Evolutionary conservation across 257 asterid species (phyloP).

Genomic region (Solanum rostratum): DNA sequence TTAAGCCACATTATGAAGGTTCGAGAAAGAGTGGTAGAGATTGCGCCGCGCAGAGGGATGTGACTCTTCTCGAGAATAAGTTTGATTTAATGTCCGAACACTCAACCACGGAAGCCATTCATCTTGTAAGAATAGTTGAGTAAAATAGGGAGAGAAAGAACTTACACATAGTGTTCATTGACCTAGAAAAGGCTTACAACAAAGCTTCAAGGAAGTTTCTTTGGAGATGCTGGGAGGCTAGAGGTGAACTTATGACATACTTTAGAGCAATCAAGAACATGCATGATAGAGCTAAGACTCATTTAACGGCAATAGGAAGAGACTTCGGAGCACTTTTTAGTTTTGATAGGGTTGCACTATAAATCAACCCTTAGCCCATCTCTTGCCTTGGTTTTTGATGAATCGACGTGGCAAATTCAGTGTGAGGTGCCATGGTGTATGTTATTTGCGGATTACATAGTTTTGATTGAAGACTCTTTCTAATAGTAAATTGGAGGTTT

Average conservation of each 20-base stretch:
- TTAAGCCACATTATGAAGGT: not conserved
- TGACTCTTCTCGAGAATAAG: not conserved
- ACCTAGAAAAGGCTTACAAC: not conserved
- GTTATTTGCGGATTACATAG: not conserved
- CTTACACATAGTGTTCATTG: not conserved
- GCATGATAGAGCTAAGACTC: not conserved
- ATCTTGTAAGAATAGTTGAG: not conserved
- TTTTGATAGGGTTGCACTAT: not conserved
- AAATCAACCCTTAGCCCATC: not conserved
- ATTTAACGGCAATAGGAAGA: not conserved
- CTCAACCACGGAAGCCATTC: not conserved
- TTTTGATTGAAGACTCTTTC: not conserved
- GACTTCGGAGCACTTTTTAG: not conserved
- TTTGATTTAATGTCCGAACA: not conserved
- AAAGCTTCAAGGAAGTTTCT: not conserved
- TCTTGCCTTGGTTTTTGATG: not conserved
- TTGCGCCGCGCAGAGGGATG: not conserved
- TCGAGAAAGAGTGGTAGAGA: not conserved
- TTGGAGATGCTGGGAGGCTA: not conserved
- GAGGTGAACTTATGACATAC: not conserved
- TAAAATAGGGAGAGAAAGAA: not conserved
- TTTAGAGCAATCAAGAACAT: not conserved
- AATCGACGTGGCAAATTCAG: not conserved
- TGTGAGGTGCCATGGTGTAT: not conserved
- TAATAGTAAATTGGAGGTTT: not conserved